Percentiles rank a stretch among this genome's conserved stretches.
These are phyloP conservation scores for Penicillium cosmopolitanum DNA, from an alignment of 495 filamentous ascomycete species.

Conservation along the genomic window DNA sequence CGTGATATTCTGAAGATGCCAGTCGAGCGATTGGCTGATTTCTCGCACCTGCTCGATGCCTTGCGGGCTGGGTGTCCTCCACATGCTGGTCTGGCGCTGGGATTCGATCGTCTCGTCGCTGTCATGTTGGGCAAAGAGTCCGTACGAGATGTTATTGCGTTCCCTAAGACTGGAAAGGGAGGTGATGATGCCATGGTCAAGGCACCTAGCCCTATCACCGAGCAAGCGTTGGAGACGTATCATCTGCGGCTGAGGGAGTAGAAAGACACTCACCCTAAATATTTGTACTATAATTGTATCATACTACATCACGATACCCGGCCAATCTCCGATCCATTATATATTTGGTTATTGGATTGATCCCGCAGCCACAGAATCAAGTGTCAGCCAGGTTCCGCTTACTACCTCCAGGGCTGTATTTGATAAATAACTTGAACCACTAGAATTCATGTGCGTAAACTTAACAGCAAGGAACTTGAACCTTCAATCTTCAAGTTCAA, in stretches of 20 bases:
- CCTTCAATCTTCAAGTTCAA: too few species aligned
- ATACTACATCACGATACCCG: constrained; percentile 24
- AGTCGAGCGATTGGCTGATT: constrained; percentile 67
- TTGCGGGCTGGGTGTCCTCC: constrained; percentile 92
- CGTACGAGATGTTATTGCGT: constrained; percentile 91
- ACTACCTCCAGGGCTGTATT: too few species aligned
- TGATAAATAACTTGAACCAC: too few species aligned
- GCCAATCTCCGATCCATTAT: constrained; percentile 18
- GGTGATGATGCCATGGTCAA: constrained; percentile 78
- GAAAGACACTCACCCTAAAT: not conserved
- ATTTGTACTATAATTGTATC: constrained; percentile 23
- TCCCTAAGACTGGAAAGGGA: constrained; percentile 88
- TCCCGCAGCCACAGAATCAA: too few species aligned
- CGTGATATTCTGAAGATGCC: constrained; percentile 75
- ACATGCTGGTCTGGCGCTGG: constrained; percentile 90
- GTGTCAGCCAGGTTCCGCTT: too few species aligned
- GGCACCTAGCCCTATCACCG: constrained; percentile 67
- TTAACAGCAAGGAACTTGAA: too few species aligned
- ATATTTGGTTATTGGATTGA: too few species aligned
- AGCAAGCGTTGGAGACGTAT: constrained; percentile 70
- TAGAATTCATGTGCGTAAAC: too few species aligned
- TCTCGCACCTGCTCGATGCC: constrained; percentile 81
- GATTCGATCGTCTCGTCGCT: constrained; percentile 88
- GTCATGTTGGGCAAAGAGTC: constrained; percentile 75
- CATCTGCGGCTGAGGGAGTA: constrained; percentile 49